Evolutionary conservation across 495 filamentous ascomycete species (phyloP), one percentile per base, ranked within the genome.

Genomic region (Cairneyella variabilis): DNA sequence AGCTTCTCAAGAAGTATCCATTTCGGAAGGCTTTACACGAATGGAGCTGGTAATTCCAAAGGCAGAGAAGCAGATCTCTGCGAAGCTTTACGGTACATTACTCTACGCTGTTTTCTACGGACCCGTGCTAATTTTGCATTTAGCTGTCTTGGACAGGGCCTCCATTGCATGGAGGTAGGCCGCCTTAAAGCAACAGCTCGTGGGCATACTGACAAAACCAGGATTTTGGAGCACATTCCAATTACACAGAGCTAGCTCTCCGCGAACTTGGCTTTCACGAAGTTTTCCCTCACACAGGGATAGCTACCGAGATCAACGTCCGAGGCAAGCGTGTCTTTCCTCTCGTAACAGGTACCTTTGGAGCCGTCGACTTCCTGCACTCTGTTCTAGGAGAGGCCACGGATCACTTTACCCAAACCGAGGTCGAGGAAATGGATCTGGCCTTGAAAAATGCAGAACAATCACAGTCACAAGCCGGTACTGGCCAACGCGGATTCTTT

Each of bases 321-420:
- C 81, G 69, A 48, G 89, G 89, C 16, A 84, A 85, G 43, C 76
- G 71, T n/a, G 80, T 91, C 36, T 97, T 83, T 59, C 93, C 93
- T 14, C 73, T 97, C 4, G 86, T 96, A 10, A 97, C 93, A 10
- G 91, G 90, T 28, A 79, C 76, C 2, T 95, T 98, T 69, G 93
- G 93, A 16, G 90, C 84, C 58, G 92, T 97, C 6, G 88, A 91
- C 60, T 65, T 65, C 44, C 32, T 65, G 63, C 93, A 98, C 67
- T 95, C 89, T 0, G 90, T 98, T n/a, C 75, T 97, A 7, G 93
- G 93, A 30, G 93, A 98, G 66, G 92, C 91, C 20, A 95, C 83
- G 17, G 93, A 98, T 64, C 90, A 96, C 63, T 91, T 98, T 69
- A 91, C 91, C 3, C 93, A 97, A 65, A 88, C 88, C 14, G 93